A percentile compares a stretch with the other conserved stretches of the same genome.
Conservation (phyloP, 352 stramenopile genomes). For the Globisporangium heterothallicum region DNA sequence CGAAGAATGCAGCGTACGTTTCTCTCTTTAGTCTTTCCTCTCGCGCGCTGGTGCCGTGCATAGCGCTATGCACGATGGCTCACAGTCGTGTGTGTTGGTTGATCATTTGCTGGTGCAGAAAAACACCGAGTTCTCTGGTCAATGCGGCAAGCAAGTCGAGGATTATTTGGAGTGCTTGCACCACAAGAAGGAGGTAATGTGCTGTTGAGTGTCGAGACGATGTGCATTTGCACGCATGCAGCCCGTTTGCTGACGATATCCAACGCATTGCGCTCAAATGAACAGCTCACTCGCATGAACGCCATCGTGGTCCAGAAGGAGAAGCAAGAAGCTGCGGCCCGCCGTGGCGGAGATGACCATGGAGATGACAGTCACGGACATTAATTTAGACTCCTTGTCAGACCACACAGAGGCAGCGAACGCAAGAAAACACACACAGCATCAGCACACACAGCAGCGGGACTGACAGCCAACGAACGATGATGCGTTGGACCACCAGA, state of each 20-base stretch:
- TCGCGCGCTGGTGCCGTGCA: slow-evolving; percentile 19
- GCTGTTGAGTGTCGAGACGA: not conserved
- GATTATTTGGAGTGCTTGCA: slow-evolving; percentile 96
- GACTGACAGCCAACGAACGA: too few species aligned
- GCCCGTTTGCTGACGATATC: too few species aligned
- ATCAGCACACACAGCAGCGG: slow-evolving; percentile 3
- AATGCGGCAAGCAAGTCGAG: slow-evolving; percentile 85
- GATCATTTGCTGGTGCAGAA: slow-evolving; percentile 36
- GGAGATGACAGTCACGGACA: slow-evolving; percentile 44
- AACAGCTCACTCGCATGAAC: slow-evolving; percentile 85
- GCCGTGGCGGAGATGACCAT: slow-evolving; percentile 18
- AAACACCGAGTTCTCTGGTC: slow-evolving; percentile 71
- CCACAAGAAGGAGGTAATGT: slow-evolving; percentile 90
- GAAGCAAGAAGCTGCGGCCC: slow-evolving; percentile 54
- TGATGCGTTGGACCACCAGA: slow-evolving; percentile 10
- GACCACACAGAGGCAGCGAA: not conserved
- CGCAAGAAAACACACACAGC: slow-evolving; percentile 1
- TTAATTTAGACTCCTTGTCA: slow-evolving; percentile 26
- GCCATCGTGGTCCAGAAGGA: slow-evolving; percentile 75
- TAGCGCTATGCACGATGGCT: not conserved
- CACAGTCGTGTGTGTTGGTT: not conserved
- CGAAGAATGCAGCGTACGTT: slow-evolving; percentile 92
- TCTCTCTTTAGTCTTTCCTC: slow-evolving; percentile 9
- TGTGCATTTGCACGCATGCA: not conserved
- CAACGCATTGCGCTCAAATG: too few species aligned